These are phyloP conservation scores for Camellia oleifera DNA, from an alignment of 179 eudicot genomes.

Conservation along the genomic window DNA sequence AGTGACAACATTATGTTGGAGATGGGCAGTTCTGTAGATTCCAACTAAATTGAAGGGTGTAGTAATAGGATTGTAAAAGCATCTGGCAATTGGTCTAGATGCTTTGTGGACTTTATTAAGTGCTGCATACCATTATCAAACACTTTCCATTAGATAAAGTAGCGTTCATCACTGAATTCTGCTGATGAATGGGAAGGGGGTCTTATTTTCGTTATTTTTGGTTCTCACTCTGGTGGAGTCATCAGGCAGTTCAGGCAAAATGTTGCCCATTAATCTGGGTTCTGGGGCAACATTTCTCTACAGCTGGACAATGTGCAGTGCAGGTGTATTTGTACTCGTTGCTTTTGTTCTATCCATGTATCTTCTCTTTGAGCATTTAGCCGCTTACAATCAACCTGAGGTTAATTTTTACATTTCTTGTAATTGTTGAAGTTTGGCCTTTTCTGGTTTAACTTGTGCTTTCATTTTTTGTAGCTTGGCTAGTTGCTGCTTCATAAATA, in stretches of 20 bases:
- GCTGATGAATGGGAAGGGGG: slow-evolving; percentile 56
- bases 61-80: neutral
- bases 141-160: neutral
- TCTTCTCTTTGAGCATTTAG: slow-evolving; percentile 84
- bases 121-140: slow-evolving; percentile 11
- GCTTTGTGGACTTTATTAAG: neutral
- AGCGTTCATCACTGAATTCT: slow-evolving; percentile 1
- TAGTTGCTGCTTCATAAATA: too few relatives aligned
- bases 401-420: slow-evolving; percentile 31
- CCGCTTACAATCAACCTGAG: slow-evolving; percentile 94
- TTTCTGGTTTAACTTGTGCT: slow-evolving; percentile 7
- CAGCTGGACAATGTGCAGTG: slow-evolving; percentile 70
- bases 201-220: slow-evolving; percentile 37
- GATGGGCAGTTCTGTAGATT: neutral
- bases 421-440: neutral
- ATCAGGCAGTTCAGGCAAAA: slow-evolving; percentile 38
- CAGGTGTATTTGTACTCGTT: slow-evolving; percentile 67
- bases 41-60: neutral
- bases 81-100: neutral
- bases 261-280: slow-evolving; percentile 42
- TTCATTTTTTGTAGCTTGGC: neutral
- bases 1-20: neutral
- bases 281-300: slow-evolving; percentile 48
- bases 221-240: slow-evolving; percentile 49
- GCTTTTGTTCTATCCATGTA: slow-evolving; percentile 79